These are phyloP conservation scores for Hanseniaspora vineae DNA, from an alignment of 805 yeast genomes.

Conservation along the genomic window DNA sequence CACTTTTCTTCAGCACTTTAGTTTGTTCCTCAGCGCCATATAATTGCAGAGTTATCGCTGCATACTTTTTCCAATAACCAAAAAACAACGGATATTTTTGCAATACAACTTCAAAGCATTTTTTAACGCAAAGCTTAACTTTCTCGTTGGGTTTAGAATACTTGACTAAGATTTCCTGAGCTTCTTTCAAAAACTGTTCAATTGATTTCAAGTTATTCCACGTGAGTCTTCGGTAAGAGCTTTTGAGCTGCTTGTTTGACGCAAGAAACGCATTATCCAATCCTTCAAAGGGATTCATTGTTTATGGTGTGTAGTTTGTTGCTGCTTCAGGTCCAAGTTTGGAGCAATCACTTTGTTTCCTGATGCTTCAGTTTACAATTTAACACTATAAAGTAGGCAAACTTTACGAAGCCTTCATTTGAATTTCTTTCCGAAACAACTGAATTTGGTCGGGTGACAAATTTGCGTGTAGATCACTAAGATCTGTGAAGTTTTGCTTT, in stretches of 20 bases:
- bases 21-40: slow-evolving; percentile 35
- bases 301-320: not conserved
- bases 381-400: too few species aligned
- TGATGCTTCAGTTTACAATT: not conserved
- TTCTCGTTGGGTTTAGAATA: slow-evolving; percentile 22
- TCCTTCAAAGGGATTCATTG: not conserved
- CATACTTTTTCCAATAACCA: slow-evolving; percentile 54
- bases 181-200: slow-evolving; percentile 26
- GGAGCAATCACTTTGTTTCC: not conserved
- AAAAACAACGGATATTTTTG: slow-evolving; percentile 42
- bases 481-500: too few species aligned
- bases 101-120: slow-evolving; percentile 32
- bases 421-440: too few species aligned
- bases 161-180: slow-evolving; percentile 23
- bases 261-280: not conserved
- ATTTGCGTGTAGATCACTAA: too few species aligned
- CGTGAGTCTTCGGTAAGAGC: slow-evolving; percentile 6
- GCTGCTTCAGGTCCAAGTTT: not conserved
- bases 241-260: not conserved
- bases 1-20: slow-evolving; percentile 29
- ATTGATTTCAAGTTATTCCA: slow-evolving; percentile 27
- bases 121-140: slow-evolving; percentile 19
- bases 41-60: slow-evolving; percentile 40
- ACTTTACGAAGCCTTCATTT: too few species aligned
- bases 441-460: too few species aligned